Percentiles rank a stretch among this genome's conserved stretches.
phyloP scores from a whole-genome alignment of 352 stramenopile genomes.

The Phytophthora constricta region DNA sequence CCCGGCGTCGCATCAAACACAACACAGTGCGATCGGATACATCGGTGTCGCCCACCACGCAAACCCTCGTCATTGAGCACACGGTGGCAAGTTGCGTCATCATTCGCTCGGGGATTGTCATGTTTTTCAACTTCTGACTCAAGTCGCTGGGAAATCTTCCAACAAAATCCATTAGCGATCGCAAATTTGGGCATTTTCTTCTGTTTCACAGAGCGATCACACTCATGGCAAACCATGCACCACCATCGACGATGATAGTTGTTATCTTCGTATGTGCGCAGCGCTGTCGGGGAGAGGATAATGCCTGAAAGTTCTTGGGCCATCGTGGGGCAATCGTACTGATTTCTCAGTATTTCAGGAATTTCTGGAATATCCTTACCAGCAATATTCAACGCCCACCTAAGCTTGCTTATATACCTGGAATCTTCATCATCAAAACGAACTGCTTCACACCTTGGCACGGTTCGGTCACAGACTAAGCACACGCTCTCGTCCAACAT shows the following conservation, averaged over 20 bases:
- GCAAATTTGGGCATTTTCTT: slow-evolving; percentile 8
- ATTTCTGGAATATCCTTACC: no score
- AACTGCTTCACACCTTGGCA: neutral
- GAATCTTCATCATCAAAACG: neutral
- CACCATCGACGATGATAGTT: no score
- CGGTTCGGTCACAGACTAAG: neutral
- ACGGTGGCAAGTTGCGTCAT: slow-evolving; percentile 12
- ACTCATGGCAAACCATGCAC: slow-evolving; percentile 11
- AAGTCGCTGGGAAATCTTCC: neutral
- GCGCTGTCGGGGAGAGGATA: no score
- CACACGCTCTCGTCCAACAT: slow-evolving; percentile 16
- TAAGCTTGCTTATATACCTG: neutral
- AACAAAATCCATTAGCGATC: slow-evolving; percentile 15
- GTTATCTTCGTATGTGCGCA: neutral
- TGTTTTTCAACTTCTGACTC: no score
- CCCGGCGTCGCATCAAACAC: slow-evolving; percentile 6
- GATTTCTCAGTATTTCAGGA: neutral
- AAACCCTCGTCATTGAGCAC: slow-evolving; percentile 3
- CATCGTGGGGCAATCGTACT: neutral
- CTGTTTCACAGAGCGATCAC: neutral
- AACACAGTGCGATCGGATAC: slow-evolving; percentile 15
- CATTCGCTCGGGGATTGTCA: slow-evolving; percentile 4
- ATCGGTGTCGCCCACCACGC: slow-evolving; percentile 6
- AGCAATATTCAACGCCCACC: no score
- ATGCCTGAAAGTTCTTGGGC: no score